Percentiles rank a stretch among this genome's conserved stretches.
Conservation (phyloP, 2,329 filamentous ascomycete genomes). For the Cryphonectria nitschkei region DNA sequence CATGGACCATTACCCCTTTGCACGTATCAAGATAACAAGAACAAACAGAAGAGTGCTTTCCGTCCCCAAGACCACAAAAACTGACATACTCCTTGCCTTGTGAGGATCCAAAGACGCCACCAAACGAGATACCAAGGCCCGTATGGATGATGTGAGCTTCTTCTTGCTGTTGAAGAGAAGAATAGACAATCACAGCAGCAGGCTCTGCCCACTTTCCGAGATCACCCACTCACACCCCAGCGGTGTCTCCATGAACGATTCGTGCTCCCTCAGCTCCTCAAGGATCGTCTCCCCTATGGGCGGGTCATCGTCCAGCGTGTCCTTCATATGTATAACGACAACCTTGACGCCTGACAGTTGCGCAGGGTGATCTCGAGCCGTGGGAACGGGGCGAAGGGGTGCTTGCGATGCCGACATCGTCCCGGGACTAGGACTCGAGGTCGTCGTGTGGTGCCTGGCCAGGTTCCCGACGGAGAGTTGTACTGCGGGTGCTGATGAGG, state of each 20-base stretch:
- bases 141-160: not conserved
- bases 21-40: not conserved
- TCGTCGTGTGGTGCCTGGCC: not conserved
- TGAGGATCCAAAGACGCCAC: too few species aligned
- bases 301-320: conserved; percentile 74
- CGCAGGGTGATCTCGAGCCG: conserved; percentile 32
- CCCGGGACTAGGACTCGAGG: conserved; percentile 21
- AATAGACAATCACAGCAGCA: conserved; percentile 48
- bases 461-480: not conserved
- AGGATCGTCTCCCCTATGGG: conserved; percentile 69
- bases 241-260: conserved; percentile 55
- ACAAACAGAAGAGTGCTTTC: not conserved
- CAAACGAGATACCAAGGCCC: not conserved
- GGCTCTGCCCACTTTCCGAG: conserved; percentile 66
- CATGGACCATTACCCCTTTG: not conserved
- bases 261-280: conserved; percentile 68
- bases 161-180: not conserved
- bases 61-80: not conserved
- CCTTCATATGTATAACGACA: conserved; percentile 93
- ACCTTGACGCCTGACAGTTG: conserved; percentile 76
- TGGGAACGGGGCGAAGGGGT: conserved; percentile 11
- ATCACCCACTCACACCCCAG: conserved; percentile 83
- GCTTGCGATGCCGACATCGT: conserved; percentile 24
- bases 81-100: too few species aligned
- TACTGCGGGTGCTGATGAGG: not conserved